Percentiles rank a stretch among this genome's conserved stretches.
Evolutionary conservation across 768 basidiomycete genomes (phyloP).

Genomic region (Mycena pura): DNA sequence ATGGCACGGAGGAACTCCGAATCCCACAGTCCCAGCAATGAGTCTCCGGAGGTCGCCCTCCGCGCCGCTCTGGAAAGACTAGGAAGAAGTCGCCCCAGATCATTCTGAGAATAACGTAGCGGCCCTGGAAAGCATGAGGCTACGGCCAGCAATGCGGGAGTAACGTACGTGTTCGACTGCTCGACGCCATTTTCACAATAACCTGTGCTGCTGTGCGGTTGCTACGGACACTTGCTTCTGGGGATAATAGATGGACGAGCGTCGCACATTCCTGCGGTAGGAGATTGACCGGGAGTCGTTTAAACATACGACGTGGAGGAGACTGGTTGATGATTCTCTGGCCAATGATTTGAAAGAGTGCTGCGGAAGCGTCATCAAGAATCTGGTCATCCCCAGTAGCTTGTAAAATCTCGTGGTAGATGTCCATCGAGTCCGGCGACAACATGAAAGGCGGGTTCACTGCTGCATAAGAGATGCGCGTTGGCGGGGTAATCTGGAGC

Average conservation of each 20-base stretch:
- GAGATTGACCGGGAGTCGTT: slow-evolving; percentile 1
- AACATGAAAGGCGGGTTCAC: background rate
- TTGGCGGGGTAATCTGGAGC: background rate
- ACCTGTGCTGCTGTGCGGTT: slow-evolving; percentile 21
- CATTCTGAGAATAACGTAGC: slow-evolving; percentile 20
- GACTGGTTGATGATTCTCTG: background rate
- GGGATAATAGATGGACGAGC: slow-evolving; percentile 17
- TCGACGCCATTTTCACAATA: slow-evolving; percentile 7
- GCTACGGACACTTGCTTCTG: slow-evolving; percentile 21
- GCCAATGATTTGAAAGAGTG: slow-evolving; percentile 17
- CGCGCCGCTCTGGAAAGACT: slow-evolving; percentile 14
- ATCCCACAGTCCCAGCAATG: slow-evolving; percentile 2
- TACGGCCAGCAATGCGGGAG: background rate
- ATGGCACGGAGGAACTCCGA: slow-evolving; percentile 18
- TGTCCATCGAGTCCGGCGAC: background rate
- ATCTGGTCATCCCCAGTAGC: slow-evolving; percentile 24
- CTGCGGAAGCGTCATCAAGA: slow-evolving; percentile 24
- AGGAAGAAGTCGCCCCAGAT: slow-evolving; percentile 11
- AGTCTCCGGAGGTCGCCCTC: background rate
- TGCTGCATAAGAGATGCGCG: background rate
- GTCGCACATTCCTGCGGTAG: slow-evolving; percentile 18
- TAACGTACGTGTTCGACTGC: background rate
- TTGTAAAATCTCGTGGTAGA: slow-evolving; percentile 26
- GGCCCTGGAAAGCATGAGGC: background rate
- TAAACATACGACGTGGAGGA: background rate